Evolutionary conservation across 768 basidiomycete species (phyloP), one percentile per base, ranked within the genome.

Genomic region (Astraeus odoratus): DNA sequence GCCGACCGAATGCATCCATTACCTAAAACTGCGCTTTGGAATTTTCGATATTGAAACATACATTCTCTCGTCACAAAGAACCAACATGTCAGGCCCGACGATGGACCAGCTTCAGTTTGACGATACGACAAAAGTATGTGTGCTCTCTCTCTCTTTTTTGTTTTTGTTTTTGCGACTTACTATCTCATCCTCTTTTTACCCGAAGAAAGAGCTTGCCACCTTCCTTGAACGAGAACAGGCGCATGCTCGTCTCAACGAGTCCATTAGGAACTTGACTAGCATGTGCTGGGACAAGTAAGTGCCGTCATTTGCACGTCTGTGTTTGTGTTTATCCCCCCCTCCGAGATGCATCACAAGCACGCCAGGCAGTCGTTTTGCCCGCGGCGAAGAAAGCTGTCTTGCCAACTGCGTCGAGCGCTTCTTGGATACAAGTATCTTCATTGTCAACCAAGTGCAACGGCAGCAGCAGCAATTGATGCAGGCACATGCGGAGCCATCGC

Each of bases 261-360:
- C 76, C 23, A 81, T 93, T 34, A 90, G 91, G 50, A 77, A 71
- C 40, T 74, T 93, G 52, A 93, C 92, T 15, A 76, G 76, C 56
- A 80, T 81, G 67, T 93, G 91, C 63, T 94, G 91, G 89, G 86
- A 92, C 71, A 91, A 94, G 90, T 93, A 57, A 61, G 78, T 71
- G 41, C n/a, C 44, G 16, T 13, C 29, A 29, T 35, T 42, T 18
- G 9, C 23, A 19, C 24, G 5, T 3, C 12, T 12, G 19, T 23
- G 3, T 12, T 34, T 37, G 13, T 18, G 7, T 13, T 43, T 53
- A 60, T 41, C 53, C 45, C n/a, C 7, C 48, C 34, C 46, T 30
- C 38, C 48, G 51, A 92, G 90, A 62, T 95, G 92, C 59, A 74
- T 94, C 42, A 83, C 86, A 1, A 76, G 87, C 37, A 78, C 79